phyloP scores from a whole-genome alignment of 441 rosid species.

The Flueggea neowawraea region DNA sequence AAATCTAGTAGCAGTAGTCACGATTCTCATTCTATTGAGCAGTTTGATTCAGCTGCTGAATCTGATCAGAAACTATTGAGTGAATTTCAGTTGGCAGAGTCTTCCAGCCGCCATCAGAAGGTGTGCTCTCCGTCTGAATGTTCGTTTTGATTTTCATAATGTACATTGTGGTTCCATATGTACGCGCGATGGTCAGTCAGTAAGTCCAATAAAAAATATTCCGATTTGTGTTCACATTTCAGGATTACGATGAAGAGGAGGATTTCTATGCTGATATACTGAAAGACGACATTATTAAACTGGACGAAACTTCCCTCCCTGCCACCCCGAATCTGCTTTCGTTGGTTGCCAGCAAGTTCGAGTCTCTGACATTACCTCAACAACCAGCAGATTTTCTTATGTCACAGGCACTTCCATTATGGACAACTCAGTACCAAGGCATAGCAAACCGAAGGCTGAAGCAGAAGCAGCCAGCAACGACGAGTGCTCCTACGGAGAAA shows the following conservation, averaged over 20 bases:
- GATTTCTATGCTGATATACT: constrained; percentile 68
- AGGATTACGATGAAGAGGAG: constrained; percentile 44
- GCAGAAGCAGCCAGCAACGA: constrained; percentile 4
- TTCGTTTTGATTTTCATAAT: too few relatives aligned
- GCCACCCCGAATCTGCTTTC: constrained; percentile 4
- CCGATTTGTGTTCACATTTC: constrained; percentile 11
- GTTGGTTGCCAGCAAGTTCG: constrained; percentile 5
- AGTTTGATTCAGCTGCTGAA: constrained; percentile 43
- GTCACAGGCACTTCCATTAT: not conserved
- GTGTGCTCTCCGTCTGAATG: constrained; percentile 12
- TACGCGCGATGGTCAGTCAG: too few relatives aligned
- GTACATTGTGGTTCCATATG: too few relatives aligned
- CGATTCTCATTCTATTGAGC: constrained; percentile 50
- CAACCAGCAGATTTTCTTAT: constrained; percentile 4
- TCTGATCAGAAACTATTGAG: constrained; percentile 31
- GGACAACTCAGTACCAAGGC: constrained; percentile 15
- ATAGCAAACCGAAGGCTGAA: constrained; percentile 28
- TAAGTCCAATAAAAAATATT: not conserved
- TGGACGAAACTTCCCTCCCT: constrained; percentile 37
- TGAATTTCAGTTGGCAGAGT: constrained; percentile 34
- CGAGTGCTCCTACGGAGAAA: not conserved
- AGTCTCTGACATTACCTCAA: constrained; percentile 15
- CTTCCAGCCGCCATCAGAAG: constrained; percentile 35
- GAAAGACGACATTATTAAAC: constrained; percentile 67
- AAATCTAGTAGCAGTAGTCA: constrained; percentile 33